These are phyloP conservation scores for Mycena filopes DNA, from an alignment of 768 basidiomycete species.

Conservation along the genomic window DNA sequence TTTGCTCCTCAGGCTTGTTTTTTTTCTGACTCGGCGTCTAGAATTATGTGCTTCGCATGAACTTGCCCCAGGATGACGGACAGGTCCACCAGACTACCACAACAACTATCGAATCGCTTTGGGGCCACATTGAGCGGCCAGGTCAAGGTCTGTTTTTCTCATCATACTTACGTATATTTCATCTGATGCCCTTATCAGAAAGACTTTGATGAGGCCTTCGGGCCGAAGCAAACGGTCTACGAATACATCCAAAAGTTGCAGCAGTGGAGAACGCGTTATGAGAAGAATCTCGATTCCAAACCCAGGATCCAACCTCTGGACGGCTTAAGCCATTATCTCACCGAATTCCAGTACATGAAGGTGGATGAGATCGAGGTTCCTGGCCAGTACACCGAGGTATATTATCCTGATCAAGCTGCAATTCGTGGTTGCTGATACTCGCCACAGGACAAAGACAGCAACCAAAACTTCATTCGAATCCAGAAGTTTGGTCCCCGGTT, in stretches of 20 bases:
- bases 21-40: constrained; percentile 39
- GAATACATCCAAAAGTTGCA: constrained; percentile 94
- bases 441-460: constrained; percentile 90
- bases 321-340: constrained; percentile 88
- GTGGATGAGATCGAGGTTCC: constrained; percentile 98
- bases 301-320: constrained; percentile 89
- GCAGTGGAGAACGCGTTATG: constrained; percentile 92
- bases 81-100: constrained; percentile 65
- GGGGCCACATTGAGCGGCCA: constrained; percentile 65
- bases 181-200: constrained; percentile 59
- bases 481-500: constrained; percentile 91
- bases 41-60: constrained; percentile 79
- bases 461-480: constrained; percentile 90
- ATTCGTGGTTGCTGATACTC: constrained; percentile 11
- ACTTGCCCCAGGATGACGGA: constrained; percentile 74
- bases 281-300: constrained; percentile 81
- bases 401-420: constrained; percentile 8
- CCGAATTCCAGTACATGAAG: constrained; percentile 97
- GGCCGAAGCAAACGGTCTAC: constrained; percentile 80
- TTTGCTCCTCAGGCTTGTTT: not conserved
- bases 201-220: constrained; percentile 92
- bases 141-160: constrained; percentile 60
- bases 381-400: constrained; percentile 98
- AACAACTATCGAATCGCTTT: constrained; percentile 68
- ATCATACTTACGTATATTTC: constrained; percentile 5